These are phyloP conservation scores for Tricholoma saponaceum DNA, from an alignment of 768 basidiomycete species.

Conservation along the genomic window DNA sequence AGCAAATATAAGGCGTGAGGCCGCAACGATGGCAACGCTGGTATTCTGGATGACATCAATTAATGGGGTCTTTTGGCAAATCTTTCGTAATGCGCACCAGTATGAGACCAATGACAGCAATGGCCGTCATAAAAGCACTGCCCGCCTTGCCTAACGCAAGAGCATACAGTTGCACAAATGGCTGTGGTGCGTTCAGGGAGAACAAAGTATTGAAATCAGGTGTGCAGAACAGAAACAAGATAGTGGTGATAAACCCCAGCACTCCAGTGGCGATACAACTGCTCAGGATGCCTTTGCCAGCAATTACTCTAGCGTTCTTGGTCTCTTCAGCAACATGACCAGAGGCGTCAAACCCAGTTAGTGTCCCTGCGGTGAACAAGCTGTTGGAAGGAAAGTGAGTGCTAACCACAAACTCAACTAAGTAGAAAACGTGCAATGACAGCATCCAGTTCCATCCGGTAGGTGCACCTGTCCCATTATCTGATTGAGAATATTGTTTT, in stretches of 20 bases:
- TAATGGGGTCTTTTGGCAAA: background rate
- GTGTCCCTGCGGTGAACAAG: conserved; percentile 81
- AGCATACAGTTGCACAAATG: conserved; percentile 86
- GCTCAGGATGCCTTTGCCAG: conserved; percentile 78
- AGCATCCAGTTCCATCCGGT: conserved; percentile 91
- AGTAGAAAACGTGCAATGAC: conserved; percentile 53
- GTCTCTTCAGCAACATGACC: conserved; percentile 90
- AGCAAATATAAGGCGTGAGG: conserved; percentile 85
- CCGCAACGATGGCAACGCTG: conserved; percentile 82
- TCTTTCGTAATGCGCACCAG: conserved; percentile 44
- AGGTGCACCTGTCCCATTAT: conserved; percentile 86
- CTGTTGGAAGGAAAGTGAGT: conserved; percentile 29
- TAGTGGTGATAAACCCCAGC: conserved; percentile 73
- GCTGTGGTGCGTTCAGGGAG: conserved; percentile 78
- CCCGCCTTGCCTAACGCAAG: conserved; percentile 76
- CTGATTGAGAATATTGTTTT: conserved; percentile 31
- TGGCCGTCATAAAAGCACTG: conserved; percentile 82
- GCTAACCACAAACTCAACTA: background rate
- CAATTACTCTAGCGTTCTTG: conserved; percentile 77
- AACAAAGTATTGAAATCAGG: conserved; percentile 77
- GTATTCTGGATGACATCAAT: conserved; percentile 54
- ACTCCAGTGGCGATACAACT: conserved; percentile 76
- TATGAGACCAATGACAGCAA: conserved; percentile 82
- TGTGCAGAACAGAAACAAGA: conserved; percentile 82
- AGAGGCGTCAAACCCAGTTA: conserved; percentile 89